Conservation (phyloP, 805 yeast genomes). For the Isabelozyma pseudorhagii region DNA sequence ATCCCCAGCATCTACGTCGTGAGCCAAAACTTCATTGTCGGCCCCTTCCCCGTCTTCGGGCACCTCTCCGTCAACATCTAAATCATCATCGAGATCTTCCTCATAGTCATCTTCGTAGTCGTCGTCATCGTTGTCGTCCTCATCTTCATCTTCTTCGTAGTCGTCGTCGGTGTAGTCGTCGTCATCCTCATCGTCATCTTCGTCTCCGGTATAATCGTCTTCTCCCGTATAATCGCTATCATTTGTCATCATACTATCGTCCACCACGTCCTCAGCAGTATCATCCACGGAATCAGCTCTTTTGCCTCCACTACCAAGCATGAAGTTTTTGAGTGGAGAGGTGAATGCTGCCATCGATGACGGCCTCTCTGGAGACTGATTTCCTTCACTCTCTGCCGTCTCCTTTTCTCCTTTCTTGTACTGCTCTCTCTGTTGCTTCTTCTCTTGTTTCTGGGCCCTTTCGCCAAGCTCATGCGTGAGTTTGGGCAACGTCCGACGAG, state of each 20-base stretch:
- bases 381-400: background rate
- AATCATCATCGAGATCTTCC: constrained; percentile 9
- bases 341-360: constrained; percentile 32
- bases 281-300: constrained; percentile 22
- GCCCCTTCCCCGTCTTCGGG: background rate
- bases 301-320: constrained; percentile 31
- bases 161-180: constrained; percentile 13
- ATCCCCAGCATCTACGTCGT: too few species aligned
- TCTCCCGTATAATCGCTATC: constrained; percentile 12
- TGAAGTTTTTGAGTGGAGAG: constrained; percentile 40
- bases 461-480: background rate
- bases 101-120: constrained; percentile 8
- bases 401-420: background rate
- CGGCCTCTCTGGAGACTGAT: constrained; percentile 22
- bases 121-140: constrained; percentile 10
- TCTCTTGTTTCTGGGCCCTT: constrained; percentile 2
- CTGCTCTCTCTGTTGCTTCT: constrained; percentile 6
- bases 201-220: constrained; percentile 11
- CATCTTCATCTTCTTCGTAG: constrained; percentile 11
- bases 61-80: constrained; percentile 1
- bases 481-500: background rate
- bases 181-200: constrained; percentile 9
- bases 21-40: background rate
- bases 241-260: constrained; percentile 7
- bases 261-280: constrained; percentile 18